phyloP scores from a whole-genome alignment of 2,329 filamentous ascomycete species.

The Pseudogymnoascus sp. region DNA sequence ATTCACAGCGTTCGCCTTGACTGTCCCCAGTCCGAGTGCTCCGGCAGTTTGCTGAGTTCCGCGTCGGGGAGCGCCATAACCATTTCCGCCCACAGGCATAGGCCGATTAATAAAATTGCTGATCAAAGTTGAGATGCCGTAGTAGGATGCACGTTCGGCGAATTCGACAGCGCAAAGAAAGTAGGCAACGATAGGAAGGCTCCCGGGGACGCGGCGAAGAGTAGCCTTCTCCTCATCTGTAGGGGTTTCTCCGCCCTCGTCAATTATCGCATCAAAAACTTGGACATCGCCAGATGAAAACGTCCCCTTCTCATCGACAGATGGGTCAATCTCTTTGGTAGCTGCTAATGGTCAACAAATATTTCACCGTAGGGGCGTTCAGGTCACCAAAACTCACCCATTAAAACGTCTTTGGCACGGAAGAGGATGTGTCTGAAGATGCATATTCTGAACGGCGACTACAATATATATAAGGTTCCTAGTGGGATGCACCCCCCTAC shows the following conservation, averaged over 20 bases:
- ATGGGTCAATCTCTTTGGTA: background rate
- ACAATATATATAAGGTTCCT: background rate
- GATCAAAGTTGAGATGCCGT: conserved; percentile 56
- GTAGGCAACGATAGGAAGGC: conserved; percentile 60
- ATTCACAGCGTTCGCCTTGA: conserved; percentile 44
- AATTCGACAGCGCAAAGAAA: conserved; percentile 67
- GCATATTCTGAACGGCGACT: background rate
- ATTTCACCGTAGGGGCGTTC: background rate
- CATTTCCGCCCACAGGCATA: conserved; percentile 19
- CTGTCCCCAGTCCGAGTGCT: conserved; percentile 51
- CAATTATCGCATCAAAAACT: background rate
- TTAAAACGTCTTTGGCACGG: background rate
- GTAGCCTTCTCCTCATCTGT: conserved; percentile 56
- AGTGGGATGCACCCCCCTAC: background rate
- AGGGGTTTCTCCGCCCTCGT: conserved; percentile 10
- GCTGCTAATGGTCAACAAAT: background rate
- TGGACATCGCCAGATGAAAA: background rate
- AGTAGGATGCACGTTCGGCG: conserved; percentile 75
- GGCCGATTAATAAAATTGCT: conserved; percentile 56
- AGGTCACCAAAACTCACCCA: background rate
- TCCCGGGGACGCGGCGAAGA: conserved; percentile 55
- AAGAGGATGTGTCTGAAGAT: background rate
- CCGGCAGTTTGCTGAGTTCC: conserved; percentile 35
- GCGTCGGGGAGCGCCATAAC: conserved; percentile 18
- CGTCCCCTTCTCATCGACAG: background rate